Conservation (phyloP, 495 filamentous ascomycete genomes). For the Podospora conica region DNA sequence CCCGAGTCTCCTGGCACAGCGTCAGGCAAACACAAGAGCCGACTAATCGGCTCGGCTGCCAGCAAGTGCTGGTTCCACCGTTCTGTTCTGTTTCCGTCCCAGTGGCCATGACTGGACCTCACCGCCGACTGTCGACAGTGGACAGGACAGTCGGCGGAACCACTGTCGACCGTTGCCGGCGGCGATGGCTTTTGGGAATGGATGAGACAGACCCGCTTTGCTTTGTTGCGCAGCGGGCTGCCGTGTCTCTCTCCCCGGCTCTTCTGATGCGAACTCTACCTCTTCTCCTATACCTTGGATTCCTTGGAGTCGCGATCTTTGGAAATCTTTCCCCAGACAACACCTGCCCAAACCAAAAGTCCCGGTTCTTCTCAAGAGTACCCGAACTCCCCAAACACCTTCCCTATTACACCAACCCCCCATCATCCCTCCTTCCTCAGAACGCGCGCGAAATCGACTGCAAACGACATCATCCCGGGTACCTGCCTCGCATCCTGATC, state of each 20-base stretch:
- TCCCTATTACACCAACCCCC: neutral
- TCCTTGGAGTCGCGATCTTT: neutral
- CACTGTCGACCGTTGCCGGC: neutral
- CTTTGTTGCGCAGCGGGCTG: neutral
- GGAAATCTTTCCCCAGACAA: neutral
- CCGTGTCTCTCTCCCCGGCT: neutral
- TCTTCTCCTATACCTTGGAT: neutral
- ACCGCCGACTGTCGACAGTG: neutral
- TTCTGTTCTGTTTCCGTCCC: neutral
- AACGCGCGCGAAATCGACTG: neutral
- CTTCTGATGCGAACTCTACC: neutral
- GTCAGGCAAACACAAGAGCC: neutral
- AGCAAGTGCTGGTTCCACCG: neutral
- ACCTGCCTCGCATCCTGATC: neutral
- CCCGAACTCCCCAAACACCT: neutral
- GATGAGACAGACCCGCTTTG: neutral
- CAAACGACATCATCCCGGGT: neutral
- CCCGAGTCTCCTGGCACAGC: neutral
- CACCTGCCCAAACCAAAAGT: neutral
- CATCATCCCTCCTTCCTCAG: neutral
- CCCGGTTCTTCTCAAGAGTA: neutral
- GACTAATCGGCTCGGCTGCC: neutral
- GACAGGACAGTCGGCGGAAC: too few relatives aligned
- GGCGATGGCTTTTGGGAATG: neutral
- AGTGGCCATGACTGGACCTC: neutral